Conservation (phyloP, 805 yeast species). For the Lipomyces yamanashiensis region DNA sequence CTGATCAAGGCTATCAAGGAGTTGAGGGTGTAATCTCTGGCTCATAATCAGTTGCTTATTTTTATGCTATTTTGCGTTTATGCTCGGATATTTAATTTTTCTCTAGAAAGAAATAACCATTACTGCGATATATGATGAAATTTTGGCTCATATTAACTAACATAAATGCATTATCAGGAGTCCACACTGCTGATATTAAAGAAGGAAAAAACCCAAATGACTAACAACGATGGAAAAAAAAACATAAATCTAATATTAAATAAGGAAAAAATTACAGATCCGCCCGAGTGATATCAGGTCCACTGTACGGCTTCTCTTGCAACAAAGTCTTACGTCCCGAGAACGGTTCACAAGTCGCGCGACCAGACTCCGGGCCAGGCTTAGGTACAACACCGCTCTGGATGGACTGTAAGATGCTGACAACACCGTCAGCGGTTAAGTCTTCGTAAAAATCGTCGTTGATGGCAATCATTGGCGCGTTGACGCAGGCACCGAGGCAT, state of each 20-base stretch:
- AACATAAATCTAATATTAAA: neutral
- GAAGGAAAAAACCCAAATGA: slow-evolving; percentile 6
- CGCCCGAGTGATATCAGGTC: slow-evolving; percentile 70
- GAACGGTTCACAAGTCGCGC: slow-evolving; percentile 72
- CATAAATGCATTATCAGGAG: neutral
- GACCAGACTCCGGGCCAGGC: slow-evolving; percentile 71
- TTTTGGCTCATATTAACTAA: neutral
- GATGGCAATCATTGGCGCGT: slow-evolving; percentile 85
- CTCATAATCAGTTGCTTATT: neutral
- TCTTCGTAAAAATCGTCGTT: slow-evolving; percentile 86
- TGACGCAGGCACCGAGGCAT: slow-evolving; percentile 90
- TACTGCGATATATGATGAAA: neutral
- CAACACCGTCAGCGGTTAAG: slow-evolving; percentile 68
- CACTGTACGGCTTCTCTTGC: slow-evolving; percentile 66
- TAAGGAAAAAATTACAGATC: slow-evolving; percentile 54
- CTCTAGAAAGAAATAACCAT: neutral
- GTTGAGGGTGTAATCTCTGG: slow-evolving; percentile 13
- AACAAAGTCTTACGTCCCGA: slow-evolving; percentile 69
- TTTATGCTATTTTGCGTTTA: neutral
- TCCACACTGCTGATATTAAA: neutral
- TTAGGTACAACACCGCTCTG: slow-evolving; percentile 64
- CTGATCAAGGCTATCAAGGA: slow-evolving; percentile 36
- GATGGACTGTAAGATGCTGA: slow-evolving; percentile 63
- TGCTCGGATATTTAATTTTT: neutral
- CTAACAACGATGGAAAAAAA: neutral